Evolutionary conservation across 2,329 filamentous ascomycete species (phyloP).

Genomic region (Penicillium sp.): DNA sequence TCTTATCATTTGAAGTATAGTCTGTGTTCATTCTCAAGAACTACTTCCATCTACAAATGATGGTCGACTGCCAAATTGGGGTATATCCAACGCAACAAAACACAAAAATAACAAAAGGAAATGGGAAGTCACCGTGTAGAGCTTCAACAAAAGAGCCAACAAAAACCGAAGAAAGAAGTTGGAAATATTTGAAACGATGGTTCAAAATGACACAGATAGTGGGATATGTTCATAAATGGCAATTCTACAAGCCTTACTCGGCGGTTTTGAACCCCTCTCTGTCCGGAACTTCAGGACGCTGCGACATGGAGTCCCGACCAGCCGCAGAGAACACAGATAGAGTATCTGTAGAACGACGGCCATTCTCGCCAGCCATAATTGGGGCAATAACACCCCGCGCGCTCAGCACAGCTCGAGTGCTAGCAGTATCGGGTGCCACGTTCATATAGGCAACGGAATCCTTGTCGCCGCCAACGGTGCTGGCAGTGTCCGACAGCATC

Average conservation of each 20-base stretch:
- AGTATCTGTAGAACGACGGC: conserved; percentile 28
- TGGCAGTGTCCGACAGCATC: conserved; percentile 29
- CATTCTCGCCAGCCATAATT: conserved; percentile 18
- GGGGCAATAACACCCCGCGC: conserved; percentile 30
- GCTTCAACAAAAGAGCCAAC: neutral
- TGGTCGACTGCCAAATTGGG: neutral
- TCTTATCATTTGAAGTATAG: neutral
- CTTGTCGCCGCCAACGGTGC: conserved; percentile 31
- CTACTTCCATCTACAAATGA: neutral
- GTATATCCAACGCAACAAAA: conserved; percentile 5
- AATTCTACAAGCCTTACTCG: conserved; percentile 16
- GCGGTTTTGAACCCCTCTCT: conserved; percentile 35
- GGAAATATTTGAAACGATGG: neutral
- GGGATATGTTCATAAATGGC: neutral
- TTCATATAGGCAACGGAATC: conserved; percentile 23
- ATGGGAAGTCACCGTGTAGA: neutral
- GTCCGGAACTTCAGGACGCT: conserved; percentile 30
- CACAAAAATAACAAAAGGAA: neutral
- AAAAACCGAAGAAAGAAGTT: neutral
- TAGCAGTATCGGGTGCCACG: conserved; percentile 27
- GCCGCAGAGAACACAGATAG: conserved; percentile 17
- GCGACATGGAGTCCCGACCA: conserved; percentile 9
- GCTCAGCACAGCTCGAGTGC: conserved; percentile 32
- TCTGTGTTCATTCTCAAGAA: neutral
- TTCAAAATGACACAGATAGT: neutral